Conservation (phyloP, 495 filamentous ascomycete species). For the Hyaloscypha finlandica region DNA sequence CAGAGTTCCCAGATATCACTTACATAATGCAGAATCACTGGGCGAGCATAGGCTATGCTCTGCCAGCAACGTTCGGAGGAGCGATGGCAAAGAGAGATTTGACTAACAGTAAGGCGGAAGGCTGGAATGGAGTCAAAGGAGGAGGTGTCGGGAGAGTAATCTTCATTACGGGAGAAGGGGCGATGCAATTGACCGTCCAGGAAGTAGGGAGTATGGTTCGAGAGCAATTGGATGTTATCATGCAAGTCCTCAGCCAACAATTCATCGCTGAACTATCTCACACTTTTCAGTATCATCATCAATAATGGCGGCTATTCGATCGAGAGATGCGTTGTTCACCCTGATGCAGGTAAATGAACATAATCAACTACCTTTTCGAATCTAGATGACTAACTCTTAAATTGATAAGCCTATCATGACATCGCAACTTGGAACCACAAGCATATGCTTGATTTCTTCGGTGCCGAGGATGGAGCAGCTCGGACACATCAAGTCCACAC, state of each 20-base stretch:
- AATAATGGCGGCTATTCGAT: slow-evolving; percentile 55
- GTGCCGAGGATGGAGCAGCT: not conserved
- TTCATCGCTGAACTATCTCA: not conserved
- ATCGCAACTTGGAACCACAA: slow-evolving; percentile 43
- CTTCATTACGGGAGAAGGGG: slow-evolving; percentile 9
- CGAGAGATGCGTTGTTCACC: slow-evolving; percentile 51
- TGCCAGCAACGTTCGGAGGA: slow-evolving; percentile 38
- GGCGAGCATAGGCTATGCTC: slow-evolving; percentile 44
- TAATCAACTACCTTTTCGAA: not conserved
- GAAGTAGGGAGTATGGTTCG: slow-evolving; percentile 1
- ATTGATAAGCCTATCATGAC: slow-evolving; percentile 32
- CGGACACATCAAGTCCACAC: not conserved
- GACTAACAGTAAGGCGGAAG: slow-evolving; percentile 6
- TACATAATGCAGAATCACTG: slow-evolving; percentile 40
- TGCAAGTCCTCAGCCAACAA: not conserved
- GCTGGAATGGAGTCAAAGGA: not conserved
- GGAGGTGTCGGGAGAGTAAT: slow-evolving; percentile 26
- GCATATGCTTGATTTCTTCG: slow-evolving; percentile 40
- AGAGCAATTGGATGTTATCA: not conserved
- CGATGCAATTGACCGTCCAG: slow-evolving; percentile 33
- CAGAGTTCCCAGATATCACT: slow-evolving; percentile 33
- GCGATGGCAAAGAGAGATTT: slow-evolving; percentile 35
- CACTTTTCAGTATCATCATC: slow-evolving; percentile 40
- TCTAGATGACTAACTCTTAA: not conserved
- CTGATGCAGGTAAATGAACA: slow-evolving; percentile 28